A percentile compares a stretch with the other conserved stretches of the same genome.
Evolutionary conservation across 768 basidiomycete species (phyloP).

Genomic region (Saitozyma sp.): DNA sequence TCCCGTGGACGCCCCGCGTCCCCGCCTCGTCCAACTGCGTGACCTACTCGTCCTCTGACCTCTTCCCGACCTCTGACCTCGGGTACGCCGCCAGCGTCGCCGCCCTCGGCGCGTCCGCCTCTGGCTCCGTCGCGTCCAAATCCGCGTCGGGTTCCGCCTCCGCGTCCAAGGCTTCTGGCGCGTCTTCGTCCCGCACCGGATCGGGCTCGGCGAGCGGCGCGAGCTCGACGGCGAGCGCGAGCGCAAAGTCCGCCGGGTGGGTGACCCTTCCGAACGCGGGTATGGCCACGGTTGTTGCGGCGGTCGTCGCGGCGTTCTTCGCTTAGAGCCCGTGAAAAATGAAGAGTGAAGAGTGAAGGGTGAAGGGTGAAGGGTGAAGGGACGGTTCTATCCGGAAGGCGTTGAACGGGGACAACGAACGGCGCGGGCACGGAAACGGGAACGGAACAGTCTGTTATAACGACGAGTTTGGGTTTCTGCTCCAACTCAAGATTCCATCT

Average conservation of each 20-base stretch:
- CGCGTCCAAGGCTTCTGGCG: neutral
- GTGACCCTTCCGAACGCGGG: too few relatives aligned
- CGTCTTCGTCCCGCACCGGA: neutral
- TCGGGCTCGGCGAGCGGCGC: too few relatives aligned
- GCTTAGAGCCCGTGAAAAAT: neutral
- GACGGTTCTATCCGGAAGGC: too few relatives aligned
- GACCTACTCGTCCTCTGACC: slow-evolving; percentile 10
- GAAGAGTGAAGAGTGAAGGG: too few relatives aligned
- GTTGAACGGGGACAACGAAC: too few relatives aligned
- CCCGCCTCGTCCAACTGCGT: slow-evolving; percentile 14
- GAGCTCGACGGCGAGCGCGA: too few relatives aligned
- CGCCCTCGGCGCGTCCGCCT: neutral
- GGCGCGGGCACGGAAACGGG: too few relatives aligned
- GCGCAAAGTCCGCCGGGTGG: too few relatives aligned
- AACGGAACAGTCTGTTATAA: too few relatives aligned
- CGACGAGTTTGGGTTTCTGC: too few relatives aligned
- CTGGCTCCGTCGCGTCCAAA: slow-evolving; percentile 2
- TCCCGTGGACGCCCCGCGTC: slow-evolving; percentile 12
- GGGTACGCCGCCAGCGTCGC: slow-evolving; percentile 6
- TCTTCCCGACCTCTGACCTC: slow-evolving; percentile 6
- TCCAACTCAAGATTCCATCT: too few relatives aligned
- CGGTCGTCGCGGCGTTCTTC: neutral
- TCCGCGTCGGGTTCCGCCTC: slow-evolving; percentile 1
- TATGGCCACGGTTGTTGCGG: neutral
- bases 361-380: too few relatives aligned